These are phyloP conservation scores for Oropetium thomaeum DNA, from an alignment of 176 grass and related monocot species.

Conservation along the genomic window DNA sequence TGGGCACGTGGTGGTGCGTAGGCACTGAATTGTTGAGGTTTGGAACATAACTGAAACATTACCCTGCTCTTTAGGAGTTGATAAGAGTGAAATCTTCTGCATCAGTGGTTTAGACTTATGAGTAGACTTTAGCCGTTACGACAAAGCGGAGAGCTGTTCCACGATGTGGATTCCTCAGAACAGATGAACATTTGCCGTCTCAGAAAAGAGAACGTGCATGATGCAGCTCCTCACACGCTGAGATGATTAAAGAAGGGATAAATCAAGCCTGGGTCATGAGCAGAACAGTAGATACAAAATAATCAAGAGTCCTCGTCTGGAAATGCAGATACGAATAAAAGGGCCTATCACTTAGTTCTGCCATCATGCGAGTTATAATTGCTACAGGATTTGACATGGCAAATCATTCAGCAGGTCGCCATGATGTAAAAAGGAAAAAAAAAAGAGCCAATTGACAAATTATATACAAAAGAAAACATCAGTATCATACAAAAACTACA, in stretches of 20 bases:
- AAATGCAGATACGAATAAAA: too few species aligned
- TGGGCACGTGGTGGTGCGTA: background rate
- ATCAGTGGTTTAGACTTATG: too few species aligned
- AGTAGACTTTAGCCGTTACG: too few species aligned
- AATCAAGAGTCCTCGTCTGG: background rate
- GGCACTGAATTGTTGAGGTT: background rate
- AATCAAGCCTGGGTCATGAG: background rate
- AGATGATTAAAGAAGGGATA: background rate
- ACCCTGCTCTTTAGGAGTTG: background rate
- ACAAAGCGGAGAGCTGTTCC: background rate
- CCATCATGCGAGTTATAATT: too few species aligned
- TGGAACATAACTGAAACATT: background rate
- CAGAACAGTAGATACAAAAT: background rate
- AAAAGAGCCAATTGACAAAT: too few species aligned
- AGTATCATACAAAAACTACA: background rate
- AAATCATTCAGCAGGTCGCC: too few species aligned
- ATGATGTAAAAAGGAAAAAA: too few species aligned
- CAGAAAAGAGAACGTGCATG: background rate
- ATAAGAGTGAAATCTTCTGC: background rate
- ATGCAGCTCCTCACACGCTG: background rate
- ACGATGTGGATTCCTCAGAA: background rate
- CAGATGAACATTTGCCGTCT: too few species aligned
- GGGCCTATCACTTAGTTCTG: too few species aligned
- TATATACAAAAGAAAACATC: too few species aligned
- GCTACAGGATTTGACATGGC: too few species aligned